Evolutionary conservation across 768 basidiomycete genomes (phyloP), one percentile per base, ranked within the genome.

Genomic region (Gyrodon lividus): DNA sequence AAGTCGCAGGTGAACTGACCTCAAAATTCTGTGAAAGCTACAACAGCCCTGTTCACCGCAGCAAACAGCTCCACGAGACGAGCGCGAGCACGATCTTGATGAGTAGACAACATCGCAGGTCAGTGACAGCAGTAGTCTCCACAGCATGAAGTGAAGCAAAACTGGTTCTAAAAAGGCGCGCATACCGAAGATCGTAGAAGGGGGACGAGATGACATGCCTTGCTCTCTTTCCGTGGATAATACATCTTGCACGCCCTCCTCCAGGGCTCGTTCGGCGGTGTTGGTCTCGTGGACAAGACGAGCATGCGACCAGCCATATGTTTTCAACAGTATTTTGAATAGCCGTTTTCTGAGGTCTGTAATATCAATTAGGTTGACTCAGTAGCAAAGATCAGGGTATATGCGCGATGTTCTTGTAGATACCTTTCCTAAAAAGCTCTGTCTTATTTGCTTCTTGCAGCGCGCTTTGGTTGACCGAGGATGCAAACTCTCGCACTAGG

Each of bases 141-240:
- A 26, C n/a, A 26, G 7, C 40, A 48, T 42, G 24, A 50, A 44
- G 42, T 33, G 54, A 45, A 43, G 37, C 35, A 28, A 39, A n/a
- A n/a, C 24, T 24, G 23, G n/a, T 35, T 46, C 23, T 41, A 42
- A 24, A 24, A 53, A 41, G 33, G 44, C 37, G 33, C 51, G 51
- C 56, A 58, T 69, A 71, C 66, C 69, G 22, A 61, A 31, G 17
- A 59, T 31, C 26, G 58, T 55, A 31, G 12, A 33, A 42, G 48
- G 24, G 17, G 47, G 46, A 33, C 31, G 54, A 60, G 68, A 67
- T 35, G 53, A 70, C 70, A 59, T 71, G 70, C 68, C 68, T 70
- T 70, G 67, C 43, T 70, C 68, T 45, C 52, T 51, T 35, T 61
- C 59, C 3, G 52, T 55, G 33, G 46, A 30, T 28, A 66, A 14